These are phyloP conservation scores for Colletotrichum falcatum DNA, from an alignment of 2,329 filamentous ascomycete species.

Conservation along the genomic window DNA sequence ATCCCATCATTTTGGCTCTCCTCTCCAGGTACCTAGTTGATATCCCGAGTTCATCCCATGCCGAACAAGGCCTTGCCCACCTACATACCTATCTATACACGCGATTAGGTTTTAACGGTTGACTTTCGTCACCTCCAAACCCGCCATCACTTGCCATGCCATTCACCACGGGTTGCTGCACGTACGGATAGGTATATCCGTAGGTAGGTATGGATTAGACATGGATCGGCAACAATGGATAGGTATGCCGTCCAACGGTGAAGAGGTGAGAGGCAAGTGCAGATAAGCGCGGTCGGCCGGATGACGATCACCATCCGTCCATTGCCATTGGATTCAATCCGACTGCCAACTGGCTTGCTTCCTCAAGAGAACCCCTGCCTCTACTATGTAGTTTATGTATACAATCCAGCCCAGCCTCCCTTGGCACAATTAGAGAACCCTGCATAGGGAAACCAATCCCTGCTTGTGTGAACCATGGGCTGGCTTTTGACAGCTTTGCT, in stretches of 20 bases:
- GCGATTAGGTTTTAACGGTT: no score
- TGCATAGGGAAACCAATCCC: constrained; percentile 27
- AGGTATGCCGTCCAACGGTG: not conserved
- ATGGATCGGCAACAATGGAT: not conserved
- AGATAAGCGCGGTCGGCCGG: constrained; percentile 33
- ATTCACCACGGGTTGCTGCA: no score
- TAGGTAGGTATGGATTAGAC: no score
- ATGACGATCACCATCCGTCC: constrained; percentile 33
- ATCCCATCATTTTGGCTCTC: not conserved
- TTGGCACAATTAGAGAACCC: constrained; percentile 38
- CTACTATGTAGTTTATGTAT: no score
- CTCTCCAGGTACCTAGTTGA: constrained; percentile 4
- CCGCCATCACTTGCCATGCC: no score
- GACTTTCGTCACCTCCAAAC: not conserved
- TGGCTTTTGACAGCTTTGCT: constrained; percentile 17
- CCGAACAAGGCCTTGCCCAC: not conserved
- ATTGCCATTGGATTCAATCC: constrained; percentile 11
- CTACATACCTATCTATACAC: not conserved
- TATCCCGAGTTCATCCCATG: constrained; percentile 16
- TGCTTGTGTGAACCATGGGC: constrained; percentile 7
- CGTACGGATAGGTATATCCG: no score
- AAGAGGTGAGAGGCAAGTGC: not conserved
- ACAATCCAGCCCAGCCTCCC: constrained; percentile 29
- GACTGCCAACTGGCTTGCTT: constrained; percentile 9
- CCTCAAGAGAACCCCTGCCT: constrained; percentile 24